Base-by-base conservation (phyloP, 345 rosid species). In the Theobroma cacao region DNA sequence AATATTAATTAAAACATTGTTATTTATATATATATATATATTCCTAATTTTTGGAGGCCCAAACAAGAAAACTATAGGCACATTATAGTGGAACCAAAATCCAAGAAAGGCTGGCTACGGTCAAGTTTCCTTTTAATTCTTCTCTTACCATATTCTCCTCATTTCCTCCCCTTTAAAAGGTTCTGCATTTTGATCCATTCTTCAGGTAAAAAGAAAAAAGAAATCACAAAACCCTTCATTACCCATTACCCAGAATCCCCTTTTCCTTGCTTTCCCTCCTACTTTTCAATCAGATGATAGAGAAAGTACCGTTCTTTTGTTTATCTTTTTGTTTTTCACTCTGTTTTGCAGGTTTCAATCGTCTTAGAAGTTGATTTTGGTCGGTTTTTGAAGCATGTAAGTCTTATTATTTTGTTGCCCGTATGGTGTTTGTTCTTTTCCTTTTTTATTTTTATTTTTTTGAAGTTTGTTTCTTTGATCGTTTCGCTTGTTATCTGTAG, bases 351-450 rank as follows among this genome's bases (percentile, higher is more conserved):
- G 52, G 72, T 40, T 40, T 66, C 52, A 17, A 41, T 6, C 5
- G 9, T 12, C 34, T 41, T 24, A 41, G 12, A 24, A 17, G 31
- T 67, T 24, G 22, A 12, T 41, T 15, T 67, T 22, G n/a, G 28
- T 67, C 45, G 72, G 9, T 41, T 43, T 24, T 43, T 24, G 72
- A 67, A 67, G 72, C 72, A 67, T 67, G 72, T 67, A 67, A 67
- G 72, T 67, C 31, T 38, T 38, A 38, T 12, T 67, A 7, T 40
- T 66, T 6, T 41, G 28, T 41, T 67, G 18, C 8, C 34, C 48
- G 1, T 30, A 48, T 47, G 24, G 36, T 4, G 38, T 65, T 40
- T 65, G 11, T 34, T 40, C 7, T 67, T 24, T 41, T 11, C 3
- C 24, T 52, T 55, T 55, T 12, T n/a, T 55, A 55, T n/a, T 5